Base-by-base conservation (phyloP, 352 stramenopile genomes). In the Pythium utonaiense region DNA sequence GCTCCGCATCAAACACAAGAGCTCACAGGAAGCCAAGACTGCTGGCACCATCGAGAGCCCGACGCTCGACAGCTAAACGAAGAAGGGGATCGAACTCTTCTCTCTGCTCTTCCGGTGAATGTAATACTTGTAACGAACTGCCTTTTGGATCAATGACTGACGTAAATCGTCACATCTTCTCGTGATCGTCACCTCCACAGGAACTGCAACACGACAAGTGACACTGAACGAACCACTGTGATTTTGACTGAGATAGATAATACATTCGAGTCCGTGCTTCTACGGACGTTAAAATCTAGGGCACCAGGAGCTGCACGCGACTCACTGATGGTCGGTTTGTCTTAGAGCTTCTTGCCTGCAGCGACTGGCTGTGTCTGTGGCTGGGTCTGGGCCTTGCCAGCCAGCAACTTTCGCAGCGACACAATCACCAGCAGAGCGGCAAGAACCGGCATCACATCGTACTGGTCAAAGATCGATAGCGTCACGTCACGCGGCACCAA, bases 401-500 rank as follows among this genome's bases (percentile, higher is more conserved):
- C 8, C 28, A 67, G 19, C 21, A 58, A 25, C 30, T 54, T 53
- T 14, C 60, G 52, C 30, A 62, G 25, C 7, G 40, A 44, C 25
- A 41, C 51, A 21, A 58, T 14, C 33, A 58, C 60, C 14, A 67
- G 38, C 44, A 57, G 22, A n/a, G 47, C 53, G 3, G 55, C 17
- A 19, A 53, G 31, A 22, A 67, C 44, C 6, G 52, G 33, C 19
- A 51, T 24, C 5, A 68, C n/a, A n/a, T 59, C 47, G 22, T 56
- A 68, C 8, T 50, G 61, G 31, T 68, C 61, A 36, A 68, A 63
- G 24, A 68, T 19, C 38, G 53, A 60, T 19, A 68, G 49, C 36
- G 42, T 56, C 8, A 63, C 61, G 48, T 68, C 61, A 12, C 61
- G 61, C 8, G 61, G 61, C 49, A 68, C 61, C 21, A 68, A 42